Base-by-base conservation (phyloP, 2,329 filamentous ascomycete species). In the Fusarium newnesense region DNA sequence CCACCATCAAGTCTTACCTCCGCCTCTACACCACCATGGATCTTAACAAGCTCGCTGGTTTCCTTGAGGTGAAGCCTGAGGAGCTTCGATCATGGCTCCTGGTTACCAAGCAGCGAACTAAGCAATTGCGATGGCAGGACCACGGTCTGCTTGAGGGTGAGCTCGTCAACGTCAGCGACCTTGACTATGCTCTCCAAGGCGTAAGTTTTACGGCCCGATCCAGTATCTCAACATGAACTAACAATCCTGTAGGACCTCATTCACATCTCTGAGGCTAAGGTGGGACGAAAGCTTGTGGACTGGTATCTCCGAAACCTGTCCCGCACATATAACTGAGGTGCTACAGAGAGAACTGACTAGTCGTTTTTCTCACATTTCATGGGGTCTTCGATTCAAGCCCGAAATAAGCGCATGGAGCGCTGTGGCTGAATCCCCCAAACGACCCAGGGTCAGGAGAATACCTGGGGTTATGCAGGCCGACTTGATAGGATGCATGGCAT, bases 21-120 rank as follows among this genome's bases (percentile, higher is more conserved):
- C 96, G 97, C 83, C 93, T 99, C 64, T 99, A 99, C 91, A 98
- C 96, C 50, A 99, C 96, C 77, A 98, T 99, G 96, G 96, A 99
- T 80, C 88, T 99, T 73, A 96, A 96, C 88, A 99, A 99, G 87
- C 91, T 99, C 70, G 94, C 96, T 70, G 95, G 95, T 69, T 99
- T 99, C 90, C 89, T 99, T 62, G 96, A 98, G 79, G 94, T 98
- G 67, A 92, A 97, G 84, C 93, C 96, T n/a, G 96, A 98, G 84
- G 95, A 97, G 86, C 89, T 99, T 75, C 92, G 96, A 77, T 93
- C 93, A 69, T 97, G 95, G 93, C 87, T 99, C 70, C 86, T 99
- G 73, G 95, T 99, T 74, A 98, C 97, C 88, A 99, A 99, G 91
- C 96, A 99, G 88, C 93, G 96, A 81, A 98, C 94, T 82, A 93